These are phyloP conservation scores for Adansonia rubrostipa DNA, from an alignment of 441 rosid genomes.

Conservation along the genomic window DNA sequence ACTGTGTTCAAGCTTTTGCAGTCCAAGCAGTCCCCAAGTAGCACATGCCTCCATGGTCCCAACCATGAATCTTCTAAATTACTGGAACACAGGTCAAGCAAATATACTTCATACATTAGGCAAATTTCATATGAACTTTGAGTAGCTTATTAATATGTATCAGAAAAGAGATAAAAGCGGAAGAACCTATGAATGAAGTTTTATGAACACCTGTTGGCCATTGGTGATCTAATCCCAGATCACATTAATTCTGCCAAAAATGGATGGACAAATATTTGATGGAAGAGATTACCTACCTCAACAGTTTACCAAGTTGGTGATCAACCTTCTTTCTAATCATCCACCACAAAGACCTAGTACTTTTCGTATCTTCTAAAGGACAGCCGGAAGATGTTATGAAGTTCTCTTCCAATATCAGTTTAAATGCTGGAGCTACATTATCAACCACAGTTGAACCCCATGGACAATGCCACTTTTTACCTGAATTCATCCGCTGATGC, in stretches of 20 bases:
- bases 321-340: conserved; percentile 77
- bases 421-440: conserved; percentile 83
- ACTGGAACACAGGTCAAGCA: conserved; percentile 45
- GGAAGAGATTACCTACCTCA: conserved; percentile 54
- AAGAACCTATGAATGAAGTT: neutral
- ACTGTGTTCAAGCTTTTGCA: conserved; percentile 47
- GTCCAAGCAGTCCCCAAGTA: conserved; percentile 66
- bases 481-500: conserved; percentile 40
- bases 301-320: conserved; percentile 62
- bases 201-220: neutral
- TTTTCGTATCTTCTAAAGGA: conserved; percentile 65
- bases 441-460: conserved; percentile 77
- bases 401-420: conserved; percentile 76
- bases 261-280: neutral
- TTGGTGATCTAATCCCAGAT: neutral
- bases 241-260: neutral
- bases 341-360: conserved; percentile 75
- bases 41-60: conserved; percentile 78
- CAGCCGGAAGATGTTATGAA: conserved; percentile 55
- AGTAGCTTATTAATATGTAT: neutral
- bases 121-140: neutral
- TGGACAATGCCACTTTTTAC: conserved; percentile 80
- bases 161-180: neutral
- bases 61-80: conserved; percentile 86
- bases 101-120: conserved; percentile 1